These are phyloP conservation scores for Malus domestica DNA, from an alignment of 306 rosid species.

Conservation along the genomic window ASM211411v1 NC_041790.1:32669001-32669500, in stretches of 20 bases:
- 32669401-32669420: slow-evolving; percentile 91
- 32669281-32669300: slow-evolving; percentile 87
- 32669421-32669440: slow-evolving; percentile 84
- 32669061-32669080: slow-evolving; percentile 66
- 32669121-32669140: slow-evolving; percentile 58
- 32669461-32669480: slow-evolving; percentile 76
- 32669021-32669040: slow-evolving; percentile 47
- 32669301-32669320: slow-evolving; percentile 83
- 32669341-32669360: slow-evolving; percentile 92
- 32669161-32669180: slow-evolving; percentile 46
- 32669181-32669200: slow-evolving; percentile 47
- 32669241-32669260: slow-evolving; percentile 81
- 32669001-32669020: slow-evolving; percentile 81
- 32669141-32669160: slow-evolving; percentile 29
- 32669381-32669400: slow-evolving; percentile 62
- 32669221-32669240: slow-evolving; percentile 90
- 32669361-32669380: slow-evolving; percentile 80
- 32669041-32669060: slow-evolving; percentile 43
- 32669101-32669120: slow-evolving; percentile 63
- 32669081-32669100: slow-evolving; percentile 53
- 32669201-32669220: slow-evolving; percentile 86
- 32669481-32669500: slow-evolving; percentile 73
- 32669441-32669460: slow-evolving; percentile 81
- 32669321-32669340: slow-evolving; percentile 97
- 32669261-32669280: slow-evolving; percentile 64